Evolutionary conservation across 2,329 filamentous ascomycete genomes (phyloP).

Genomic region (Coniochaeta sp.): DNA sequence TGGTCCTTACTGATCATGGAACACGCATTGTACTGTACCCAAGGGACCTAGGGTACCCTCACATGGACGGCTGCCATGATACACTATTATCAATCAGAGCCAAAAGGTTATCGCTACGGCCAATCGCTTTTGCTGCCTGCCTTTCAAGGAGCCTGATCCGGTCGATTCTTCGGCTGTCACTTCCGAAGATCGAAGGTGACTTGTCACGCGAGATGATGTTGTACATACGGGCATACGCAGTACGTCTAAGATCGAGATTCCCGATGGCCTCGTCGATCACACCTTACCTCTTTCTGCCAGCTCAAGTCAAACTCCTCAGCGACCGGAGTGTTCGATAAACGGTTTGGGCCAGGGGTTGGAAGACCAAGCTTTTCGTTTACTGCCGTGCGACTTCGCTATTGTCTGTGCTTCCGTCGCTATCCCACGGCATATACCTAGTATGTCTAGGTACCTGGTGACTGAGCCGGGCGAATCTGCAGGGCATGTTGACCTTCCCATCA

Average conservation of each 20-base stretch:
- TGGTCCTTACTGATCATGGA: background rate
- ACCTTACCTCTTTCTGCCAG: background rate
- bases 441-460: background rate
- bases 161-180: background rate
- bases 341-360: background rate
- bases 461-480: background rate
- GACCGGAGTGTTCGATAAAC: background rate
- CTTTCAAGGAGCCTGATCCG: background rate
- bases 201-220: background rate
- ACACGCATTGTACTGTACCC: background rate
- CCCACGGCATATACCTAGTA: background rate
- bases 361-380: conserved; percentile 1
- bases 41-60: too few species aligned
- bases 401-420: background rate
- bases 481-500: background rate
- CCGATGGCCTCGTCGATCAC: background rate
- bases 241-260: background rate
- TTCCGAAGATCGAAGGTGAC: background rate
- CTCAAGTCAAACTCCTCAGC: background rate
- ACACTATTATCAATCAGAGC: background rate
- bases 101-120: background rate
- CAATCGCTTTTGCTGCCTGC: background rate
- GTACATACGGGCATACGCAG: background rate
- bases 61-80: background rate
- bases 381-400: conserved; percentile 1